Evolutionary conservation across 805 yeast genomes (phyloP).

Genomic region (Lachancea mirantina): DNA sequence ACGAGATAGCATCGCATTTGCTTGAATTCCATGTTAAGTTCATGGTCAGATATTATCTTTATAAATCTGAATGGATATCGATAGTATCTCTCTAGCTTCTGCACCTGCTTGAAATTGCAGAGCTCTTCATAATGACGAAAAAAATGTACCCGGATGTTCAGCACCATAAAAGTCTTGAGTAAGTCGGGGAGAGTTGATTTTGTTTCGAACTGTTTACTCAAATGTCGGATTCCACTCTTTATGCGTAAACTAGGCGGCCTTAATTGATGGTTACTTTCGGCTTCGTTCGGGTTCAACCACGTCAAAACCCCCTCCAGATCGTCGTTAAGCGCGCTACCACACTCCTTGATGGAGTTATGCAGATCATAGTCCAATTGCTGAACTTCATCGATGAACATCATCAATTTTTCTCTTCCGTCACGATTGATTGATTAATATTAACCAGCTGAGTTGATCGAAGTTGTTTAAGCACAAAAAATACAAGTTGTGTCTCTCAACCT

Average conservation of each 20-base stretch:
- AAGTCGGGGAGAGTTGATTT: slow-evolving; percentile 6
- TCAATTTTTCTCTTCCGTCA: slow-evolving; percentile 1
- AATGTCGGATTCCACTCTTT: slow-evolving; percentile 12
- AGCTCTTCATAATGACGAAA: slow-evolving; percentile 14
- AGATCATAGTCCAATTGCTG: not conserved
- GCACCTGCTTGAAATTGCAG: slow-evolving; percentile 16
- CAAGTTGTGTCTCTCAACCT: too few relatives aligned
- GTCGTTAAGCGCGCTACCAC: slow-evolving; percentile 14
- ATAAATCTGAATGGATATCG: slow-evolving; percentile 21
- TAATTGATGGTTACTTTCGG: slow-evolving; percentile 19
- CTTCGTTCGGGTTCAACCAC: slow-evolving; percentile 25
- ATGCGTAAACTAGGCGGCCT: slow-evolving; percentile 24
- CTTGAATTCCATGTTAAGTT: slow-evolving; percentile 17
- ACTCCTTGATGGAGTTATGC: slow-evolving; percentile 7
- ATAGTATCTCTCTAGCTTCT: slow-evolving; percentile 19
- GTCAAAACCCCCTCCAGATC: slow-evolving; percentile 19
- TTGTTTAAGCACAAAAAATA: too few relatives aligned
- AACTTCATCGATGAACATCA: slow-evolving; percentile 6
- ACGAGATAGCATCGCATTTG: slow-evolving; percentile 23
- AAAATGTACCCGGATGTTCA: slow-evolving; percentile 21
- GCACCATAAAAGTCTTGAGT: slow-evolving; percentile 17
- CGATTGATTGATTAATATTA: too few relatives aligned
- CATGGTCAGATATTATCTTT: slow-evolving; percentile 9
- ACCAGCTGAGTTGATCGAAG: too few relatives aligned
- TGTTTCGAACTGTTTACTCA: slow-evolving; percentile 3